Percentiles rank a stretch among this genome's conserved stretches.
Conservation (phyloP, 805 yeast species). For the Komagataella ulmi region DNA sequence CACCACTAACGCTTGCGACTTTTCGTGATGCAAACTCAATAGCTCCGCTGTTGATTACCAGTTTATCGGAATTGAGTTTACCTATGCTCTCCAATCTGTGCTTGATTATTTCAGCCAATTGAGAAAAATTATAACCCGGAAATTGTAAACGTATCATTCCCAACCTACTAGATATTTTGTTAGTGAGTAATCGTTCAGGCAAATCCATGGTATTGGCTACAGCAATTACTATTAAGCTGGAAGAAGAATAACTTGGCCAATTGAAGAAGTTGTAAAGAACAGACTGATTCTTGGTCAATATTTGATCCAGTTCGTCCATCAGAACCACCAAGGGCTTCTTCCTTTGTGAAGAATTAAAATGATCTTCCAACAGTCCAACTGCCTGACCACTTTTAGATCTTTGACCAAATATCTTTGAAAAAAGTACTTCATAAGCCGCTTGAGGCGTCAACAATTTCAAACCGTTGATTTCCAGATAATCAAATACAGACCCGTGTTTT, state of each 20-base stretch:
- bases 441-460: slow-evolving; percentile 70
- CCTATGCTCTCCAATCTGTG: slow-evolving; percentile 48
- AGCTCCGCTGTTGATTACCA: slow-evolving; percentile 52
- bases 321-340: slow-evolving; percentile 56
- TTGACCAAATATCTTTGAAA: slow-evolving; percentile 60
- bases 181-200: slow-evolving; percentile 79
- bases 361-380: slow-evolving; percentile 53
- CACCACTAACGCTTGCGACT: slow-evolving; percentile 95
- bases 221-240: slow-evolving; percentile 78
- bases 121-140: slow-evolving; percentile 74
- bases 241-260: slow-evolving; percentile 82
- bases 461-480: slow-evolving; percentile 82
- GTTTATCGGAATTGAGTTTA: slow-evolving; percentile 21
- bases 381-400: slow-evolving; percentile 52
- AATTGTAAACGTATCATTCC: slow-evolving; percentile 83
- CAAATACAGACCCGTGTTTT: slow-evolving; percentile 26
- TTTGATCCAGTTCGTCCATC: slow-evolving; percentile 88
- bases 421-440: slow-evolving; percentile 69
- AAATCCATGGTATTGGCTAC: slow-evolving; percentile 96
- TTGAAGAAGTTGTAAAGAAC: slow-evolving; percentile 94
- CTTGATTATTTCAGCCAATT: slow-evolving; percentile 61
- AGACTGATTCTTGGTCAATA: slow-evolving; percentile 68
- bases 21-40: slow-evolving; percentile 86
- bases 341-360: slow-evolving; percentile 29
- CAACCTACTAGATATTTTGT: slow-evolving; percentile 81